Evolutionary conservation across 2,329 filamentous ascomycete species (phyloP), one percentile per base, ranked within the genome.

Genomic region (Pyricularia pennisetigena): DNA sequence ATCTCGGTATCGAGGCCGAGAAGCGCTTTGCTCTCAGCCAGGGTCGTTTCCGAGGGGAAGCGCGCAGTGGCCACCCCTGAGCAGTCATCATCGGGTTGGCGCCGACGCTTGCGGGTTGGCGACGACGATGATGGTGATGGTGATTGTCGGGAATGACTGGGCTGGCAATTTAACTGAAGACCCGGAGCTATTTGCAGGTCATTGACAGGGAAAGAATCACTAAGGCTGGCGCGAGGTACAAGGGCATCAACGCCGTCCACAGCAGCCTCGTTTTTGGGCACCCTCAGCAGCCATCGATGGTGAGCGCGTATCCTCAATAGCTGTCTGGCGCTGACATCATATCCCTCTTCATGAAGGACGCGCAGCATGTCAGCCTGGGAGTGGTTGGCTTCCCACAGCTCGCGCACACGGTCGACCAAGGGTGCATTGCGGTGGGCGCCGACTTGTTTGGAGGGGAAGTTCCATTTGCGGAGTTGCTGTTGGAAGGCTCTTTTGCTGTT

Each of bases 41-140:
- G 85, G 0, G 91, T 94, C 14, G 90, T 94, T 76, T 95, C 92
- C 0, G 91, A 94, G 0, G 90, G 90, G 71, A 93, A 95, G 26
- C 92, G 86, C 1, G 88, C 84, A 7, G 87, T 86, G 74, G 92
- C 89, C 54, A 89, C 84, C 16, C 89, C 87, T 29, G 91, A 76
- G 2, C 88, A 88, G 82, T 87, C 90, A n/a, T 85, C 86, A 72
- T 86, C 84, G 68, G 88, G 90, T 64, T 89, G 84, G 70, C 90
- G 86, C 67, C 90, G 85, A 67, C 90, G 86, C 75, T 91, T 92
- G 69, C 87, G 82, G 24, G 26, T 41, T 14, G 59, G 24, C 24
- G 59, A 29, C 24, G 59, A 16, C 24, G 20, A 62, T 10, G 59
- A 62, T 26, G 59, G 26, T 7, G 24, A 2, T 7, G 24, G 4